Evolutionary conservation across 2,329 filamentous ascomycete genomes (phyloP), one percentile per base, ranked within the genome.

Genomic region (Diplocarpon rosae): DNA sequence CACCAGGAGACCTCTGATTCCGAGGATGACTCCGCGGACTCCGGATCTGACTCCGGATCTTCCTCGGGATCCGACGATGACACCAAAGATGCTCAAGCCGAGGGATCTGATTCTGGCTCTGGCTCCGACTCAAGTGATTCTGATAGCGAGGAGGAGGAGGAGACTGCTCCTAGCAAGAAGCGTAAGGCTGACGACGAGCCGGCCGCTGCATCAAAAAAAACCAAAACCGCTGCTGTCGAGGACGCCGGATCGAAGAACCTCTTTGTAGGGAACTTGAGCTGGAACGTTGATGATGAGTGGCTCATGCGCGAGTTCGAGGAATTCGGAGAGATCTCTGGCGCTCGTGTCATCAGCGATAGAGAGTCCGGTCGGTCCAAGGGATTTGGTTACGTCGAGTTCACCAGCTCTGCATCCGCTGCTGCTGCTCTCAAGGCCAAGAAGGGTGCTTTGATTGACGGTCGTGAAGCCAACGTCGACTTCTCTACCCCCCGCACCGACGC

Each of bases 201-300:
- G 17, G 50, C 40, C 37, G 61, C 68, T 36, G 60, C 64, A 28
- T 57, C 66, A 34, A 77, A 76, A 67, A 76, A 75, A 66, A 63
- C 65, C 53, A 75, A 74, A 65, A 68, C 65, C 34, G 65, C 69
- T 35, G 61, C 57, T 51, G 63, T 53, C 32, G 63, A 62, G 36
- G 64, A 63, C 43, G 62, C 58, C 52, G 64, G 67, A 34, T 65
- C 66, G 53, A 72, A 70, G 63, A 85, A 83, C 65, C 70, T 86
- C 43, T 85, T 85, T 64, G 71, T 84, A 54, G 82, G 82, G 50
- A 82, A 81, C 65, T 68, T 86, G 53, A 84, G 80, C 62, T 86
- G 80, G 80, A 83, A 81, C 62, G 69, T 85, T 47, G 80, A 85
- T 57, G 81, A 85, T 63, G 80, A 82, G 49, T 83, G 78, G 79